Percentiles rank a stretch among this genome's conserved stretches.
These are phyloP conservation scores for Groenewaldozyma sp. DNA, from an alignment of 1,139 yeast species.

Conservation along the genomic window DNA sequence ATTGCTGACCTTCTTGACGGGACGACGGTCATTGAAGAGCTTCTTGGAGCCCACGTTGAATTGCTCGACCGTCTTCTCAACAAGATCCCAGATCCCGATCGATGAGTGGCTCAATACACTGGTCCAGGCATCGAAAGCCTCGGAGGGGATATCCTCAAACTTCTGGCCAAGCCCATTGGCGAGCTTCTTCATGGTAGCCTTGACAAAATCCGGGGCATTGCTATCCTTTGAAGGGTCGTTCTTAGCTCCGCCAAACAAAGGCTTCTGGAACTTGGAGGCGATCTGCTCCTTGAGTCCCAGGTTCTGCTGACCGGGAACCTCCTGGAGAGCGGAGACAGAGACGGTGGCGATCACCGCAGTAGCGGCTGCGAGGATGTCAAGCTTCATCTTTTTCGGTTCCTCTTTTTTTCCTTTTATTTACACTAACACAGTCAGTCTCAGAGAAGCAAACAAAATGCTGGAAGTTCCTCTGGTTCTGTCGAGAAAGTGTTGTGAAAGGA, in stretches of 20 bases:
- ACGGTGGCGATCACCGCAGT: neutral
- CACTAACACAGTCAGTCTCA: too few relatives aligned
- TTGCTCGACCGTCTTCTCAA: constrained; percentile 6
- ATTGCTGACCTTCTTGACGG: constrained; percentile 11
- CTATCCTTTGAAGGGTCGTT: neutral
- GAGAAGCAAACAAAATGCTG: too few relatives aligned
- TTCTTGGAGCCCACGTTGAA: constrained; percentile 1
- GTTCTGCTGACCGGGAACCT: constrained; percentile 1
- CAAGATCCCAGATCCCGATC: constrained; percentile 8
- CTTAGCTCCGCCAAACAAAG: neutral
- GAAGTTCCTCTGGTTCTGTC: too few relatives aligned
- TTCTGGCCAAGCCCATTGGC: constrained; percentile 22
- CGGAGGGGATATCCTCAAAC: constrained; percentile 20
- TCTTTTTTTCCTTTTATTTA: too few relatives aligned
- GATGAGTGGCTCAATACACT: constrained; percentile 15
- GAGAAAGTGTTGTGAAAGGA: neutral
- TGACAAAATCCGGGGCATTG: constrained; percentile 6
- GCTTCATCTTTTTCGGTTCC: too few relatives aligned
- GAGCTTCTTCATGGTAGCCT: constrained; percentile 12
- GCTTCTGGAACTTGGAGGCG: neutral
- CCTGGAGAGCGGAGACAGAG: constrained; percentile 1
- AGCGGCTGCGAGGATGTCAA: neutral
- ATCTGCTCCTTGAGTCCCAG: constrained; percentile 1
- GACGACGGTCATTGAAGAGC: constrained; percentile 3
- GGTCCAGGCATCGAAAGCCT: constrained; percentile 24